Conservation (phyloP, 1,284 basidiomycete species). For the Clitocybe nebularis region DNA sequence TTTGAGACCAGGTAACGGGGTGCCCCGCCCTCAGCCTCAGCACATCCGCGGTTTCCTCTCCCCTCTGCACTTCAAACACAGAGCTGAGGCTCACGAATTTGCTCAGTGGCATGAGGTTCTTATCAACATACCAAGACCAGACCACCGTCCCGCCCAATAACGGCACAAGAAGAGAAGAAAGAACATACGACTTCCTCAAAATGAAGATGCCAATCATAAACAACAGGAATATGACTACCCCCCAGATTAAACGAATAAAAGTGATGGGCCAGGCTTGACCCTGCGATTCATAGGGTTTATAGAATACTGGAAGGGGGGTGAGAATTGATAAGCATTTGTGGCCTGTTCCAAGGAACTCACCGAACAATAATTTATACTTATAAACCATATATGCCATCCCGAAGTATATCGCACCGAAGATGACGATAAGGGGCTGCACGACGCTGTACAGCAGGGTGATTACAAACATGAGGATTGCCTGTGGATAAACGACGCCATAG, state of each 20-base stretch:
- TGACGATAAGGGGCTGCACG: conserved; percentile 89
- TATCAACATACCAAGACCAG: conserved; percentile 79
- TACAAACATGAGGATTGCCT: conserved; percentile 93
- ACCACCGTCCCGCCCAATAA: conserved; percentile 73
- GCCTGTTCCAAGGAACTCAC: conserved; percentile 40
- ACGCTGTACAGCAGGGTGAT: conserved; percentile 94
- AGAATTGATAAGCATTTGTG: conserved; percentile 1
- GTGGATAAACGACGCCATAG: conserved; percentile 90
- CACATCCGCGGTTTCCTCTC: conserved; percentile 78
- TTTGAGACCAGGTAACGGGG: conserved; percentile 82
- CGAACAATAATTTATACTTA: conserved; percentile 96
- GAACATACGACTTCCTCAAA: conserved; percentile 72
- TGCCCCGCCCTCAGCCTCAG: conserved; percentile 70
- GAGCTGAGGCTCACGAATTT: conserved; percentile 82
- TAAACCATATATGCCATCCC: conserved; percentile 91
- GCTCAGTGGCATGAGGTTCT: conserved; percentile 73
- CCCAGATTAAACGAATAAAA: conserved; percentile 84
- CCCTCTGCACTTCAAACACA: conserved; percentile 83
- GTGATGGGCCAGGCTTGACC: conserved; percentile 95
- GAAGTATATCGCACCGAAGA: conserved; percentile 95
- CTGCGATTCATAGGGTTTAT: conserved; percentile 90
- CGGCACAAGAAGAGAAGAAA: conserved; percentile 77
- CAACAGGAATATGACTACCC: conserved; percentile 80
- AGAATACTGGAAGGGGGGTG: conserved; percentile 60
- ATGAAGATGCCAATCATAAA: conserved; percentile 96